These are phyloP conservation scores for Colletotrichum salicis DNA, from an alignment of 2,329 filamentous ascomycete species.

Conservation along the genomic window DNA sequence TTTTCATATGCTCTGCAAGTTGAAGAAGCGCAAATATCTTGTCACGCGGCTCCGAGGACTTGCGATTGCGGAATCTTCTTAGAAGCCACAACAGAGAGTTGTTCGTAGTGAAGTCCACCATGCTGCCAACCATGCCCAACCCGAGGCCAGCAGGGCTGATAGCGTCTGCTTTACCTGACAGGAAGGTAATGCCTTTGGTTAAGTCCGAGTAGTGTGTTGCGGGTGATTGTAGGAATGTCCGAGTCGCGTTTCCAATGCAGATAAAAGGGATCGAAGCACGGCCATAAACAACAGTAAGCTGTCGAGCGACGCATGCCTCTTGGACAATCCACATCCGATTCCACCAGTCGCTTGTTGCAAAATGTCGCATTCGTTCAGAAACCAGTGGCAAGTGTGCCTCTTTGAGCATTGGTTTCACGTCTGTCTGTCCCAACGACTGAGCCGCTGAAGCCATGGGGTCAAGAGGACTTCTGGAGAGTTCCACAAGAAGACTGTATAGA, in stretches of 20 bases:
- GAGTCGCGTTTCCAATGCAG: not conserved
- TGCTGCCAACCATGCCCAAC: not conserved
- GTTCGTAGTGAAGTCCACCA: not conserved
- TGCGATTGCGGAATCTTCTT: constrained; percentile 19
- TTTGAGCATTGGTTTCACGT: no score
- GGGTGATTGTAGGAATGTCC: not conserved
- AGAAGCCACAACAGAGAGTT: constrained; percentile 31
- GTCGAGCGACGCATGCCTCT: constrained; percentile 32
- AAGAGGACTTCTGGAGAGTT: not conserved
- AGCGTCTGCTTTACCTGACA: constrained; percentile 4
- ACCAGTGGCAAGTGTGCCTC: no score
- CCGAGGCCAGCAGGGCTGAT: constrained; percentile 15
- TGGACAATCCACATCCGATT: constrained; percentile 37
- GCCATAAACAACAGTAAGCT: constrained; percentile 22
- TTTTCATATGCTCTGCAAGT: constrained; percentile 12
- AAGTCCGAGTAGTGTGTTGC: not conserved
- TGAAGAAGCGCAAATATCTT: constrained; percentile 33
- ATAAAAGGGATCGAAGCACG: constrained; percentile 17
- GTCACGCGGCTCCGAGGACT: constrained; percentile 35
- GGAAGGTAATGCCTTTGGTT: constrained; percentile 17
- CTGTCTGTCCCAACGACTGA: no score
- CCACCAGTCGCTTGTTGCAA: constrained; percentile 30
- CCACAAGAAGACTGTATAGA: not conserved
- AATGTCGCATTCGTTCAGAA: constrained; percentile 3
- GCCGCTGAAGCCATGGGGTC: no score